Conservation (phyloP, 2,329 filamentous ascomycete species). For the Rhynchosporium agropyri region DNA sequence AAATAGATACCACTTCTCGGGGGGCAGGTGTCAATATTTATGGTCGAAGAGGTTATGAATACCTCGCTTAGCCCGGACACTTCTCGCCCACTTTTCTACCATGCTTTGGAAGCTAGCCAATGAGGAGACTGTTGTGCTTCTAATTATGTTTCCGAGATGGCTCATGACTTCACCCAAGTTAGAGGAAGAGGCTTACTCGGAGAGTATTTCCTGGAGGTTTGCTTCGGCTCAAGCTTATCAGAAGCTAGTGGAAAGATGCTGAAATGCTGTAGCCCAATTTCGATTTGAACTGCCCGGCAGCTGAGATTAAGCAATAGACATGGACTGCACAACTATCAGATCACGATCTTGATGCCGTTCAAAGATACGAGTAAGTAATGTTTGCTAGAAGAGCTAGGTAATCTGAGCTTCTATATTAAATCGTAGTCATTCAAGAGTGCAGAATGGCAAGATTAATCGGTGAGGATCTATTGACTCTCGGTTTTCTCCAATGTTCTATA, state of each 20-base stretch:
- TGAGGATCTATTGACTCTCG: slow-evolving; percentile 11
- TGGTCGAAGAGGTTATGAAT: background rate
- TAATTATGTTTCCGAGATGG: slow-evolving; percentile 23
- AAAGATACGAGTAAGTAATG: too few relatives aligned
- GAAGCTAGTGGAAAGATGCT: too few relatives aligned
- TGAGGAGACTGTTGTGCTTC: slow-evolving; percentile 4
- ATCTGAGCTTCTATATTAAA: background rate
- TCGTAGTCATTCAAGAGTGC: background rate
- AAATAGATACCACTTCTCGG: background rate
- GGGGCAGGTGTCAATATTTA: slow-evolving; percentile 12
- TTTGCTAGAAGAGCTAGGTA: too few relatives aligned
- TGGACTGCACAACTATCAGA: too few relatives aligned
- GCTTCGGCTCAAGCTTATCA: too few relatives aligned
- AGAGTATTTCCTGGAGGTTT: background rate
- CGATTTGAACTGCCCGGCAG: too few relatives aligned
- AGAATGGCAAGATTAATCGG: background rate
- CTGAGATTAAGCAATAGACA: too few relatives aligned
- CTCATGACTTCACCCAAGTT: background rate
- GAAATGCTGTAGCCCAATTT: too few relatives aligned
- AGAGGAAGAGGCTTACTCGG: too few relatives aligned
- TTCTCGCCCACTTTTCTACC: slow-evolving; percentile 32
- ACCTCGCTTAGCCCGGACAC: slow-evolving; percentile 33
- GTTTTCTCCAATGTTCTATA: slow-evolving; percentile 3
- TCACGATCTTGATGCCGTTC: too few relatives aligned
- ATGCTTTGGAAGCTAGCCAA: slow-evolving; percentile 17